Evolutionary conservation across 352 stramenopile species (phyloP).

Genomic region (Phytopythium oedochilum): DNA sequence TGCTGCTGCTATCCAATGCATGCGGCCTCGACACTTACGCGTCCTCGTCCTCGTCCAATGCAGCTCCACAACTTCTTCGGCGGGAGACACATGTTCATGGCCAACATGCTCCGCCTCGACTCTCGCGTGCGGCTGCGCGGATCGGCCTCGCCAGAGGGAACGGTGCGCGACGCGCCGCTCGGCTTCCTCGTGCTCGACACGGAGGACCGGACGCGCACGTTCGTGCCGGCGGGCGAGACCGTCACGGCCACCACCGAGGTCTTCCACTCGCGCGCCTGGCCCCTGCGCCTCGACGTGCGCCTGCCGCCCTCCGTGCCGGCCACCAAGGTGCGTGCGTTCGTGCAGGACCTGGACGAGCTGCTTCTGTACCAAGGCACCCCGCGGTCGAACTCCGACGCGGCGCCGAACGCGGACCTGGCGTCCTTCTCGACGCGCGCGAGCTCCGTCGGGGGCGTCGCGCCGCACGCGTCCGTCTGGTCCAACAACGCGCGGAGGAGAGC

Average conservation of each 20-base stretch:
- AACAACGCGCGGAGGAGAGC: not conserved
- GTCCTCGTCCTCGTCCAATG: constrained; percentile 1
- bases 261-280: constrained; percentile 47
- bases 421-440: constrained; percentile 3
- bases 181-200: constrained; percentile 66
- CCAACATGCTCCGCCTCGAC: constrained; percentile 61
- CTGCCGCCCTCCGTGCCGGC: constrained; percentile 28
- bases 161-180: constrained; percentile 50
- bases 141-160: constrained; percentile 23
- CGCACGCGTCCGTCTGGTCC: not conserved
- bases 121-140: constrained; percentile 44
- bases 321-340: constrained; percentile 38
- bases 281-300: constrained; percentile 43
- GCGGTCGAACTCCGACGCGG: not conserved
- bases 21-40: no score
- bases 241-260: constrained; percentile 47
- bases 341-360: constrained; percentile 62
- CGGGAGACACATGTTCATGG: constrained; percentile 72
- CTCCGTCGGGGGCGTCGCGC: not conserved
- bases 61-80: constrained; percentile 70
- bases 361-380: constrained; percentile 16
- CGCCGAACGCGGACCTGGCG: not conserved
- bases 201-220: constrained; percentile 51
- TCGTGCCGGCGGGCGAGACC: constrained; percentile 54
- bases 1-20: no score